Base-by-base conservation (phyloP, 139 green algal genomes). In the Chlorella vulgaris region DNA sequence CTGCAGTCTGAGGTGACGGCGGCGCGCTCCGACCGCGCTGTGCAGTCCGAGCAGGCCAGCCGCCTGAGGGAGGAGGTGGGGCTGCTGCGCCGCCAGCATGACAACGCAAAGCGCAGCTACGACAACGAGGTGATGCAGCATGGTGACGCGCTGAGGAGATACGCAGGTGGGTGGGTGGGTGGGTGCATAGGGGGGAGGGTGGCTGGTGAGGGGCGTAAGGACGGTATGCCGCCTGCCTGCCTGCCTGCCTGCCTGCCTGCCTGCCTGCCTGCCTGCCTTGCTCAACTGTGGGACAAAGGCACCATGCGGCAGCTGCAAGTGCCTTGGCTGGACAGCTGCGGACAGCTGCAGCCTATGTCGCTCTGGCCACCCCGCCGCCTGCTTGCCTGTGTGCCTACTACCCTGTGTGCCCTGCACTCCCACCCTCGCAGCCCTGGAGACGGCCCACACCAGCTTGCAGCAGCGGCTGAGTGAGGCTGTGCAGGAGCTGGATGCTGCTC, bases 71-170 rank as follows among this genome's bases (percentile, higher is more conserved):
- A 73, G 65, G 76, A 75, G 73, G 73, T 82, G 31, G 61, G 42
- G 47, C 71, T 62, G 43, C 61, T 69, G 80, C 70, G 50, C 33
- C 61, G 50, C 53, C 77, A 87, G 81, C 40, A 71, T 29, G 69
- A 76, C 24, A 78, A 81, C 24, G 83, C 76, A 26, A 84, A 84
- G 53, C 75, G 75, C 43, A 53, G 31, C 50, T 90, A 90, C 76
- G 85, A 90, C 69, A 7, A 61, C 8, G 86, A 90, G 69, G 86
- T 90, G 63, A 63, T 90, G 78, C 68, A 51, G 36, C 86, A 90
- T 69, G 86, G 86, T 7, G 86, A 89, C 61, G 84, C 84, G 7
- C 50, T 88, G 22, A 83, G 78, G 67, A 51, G 78, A 15, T 82
- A 82, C 10, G 74, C 53, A 21, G 55, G 74, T 80, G 36, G 3